These are phyloP conservation scores for Trametes punicea DNA, from an alignment of 768 basidiomycete species.

Conservation along the genomic window DNA sequence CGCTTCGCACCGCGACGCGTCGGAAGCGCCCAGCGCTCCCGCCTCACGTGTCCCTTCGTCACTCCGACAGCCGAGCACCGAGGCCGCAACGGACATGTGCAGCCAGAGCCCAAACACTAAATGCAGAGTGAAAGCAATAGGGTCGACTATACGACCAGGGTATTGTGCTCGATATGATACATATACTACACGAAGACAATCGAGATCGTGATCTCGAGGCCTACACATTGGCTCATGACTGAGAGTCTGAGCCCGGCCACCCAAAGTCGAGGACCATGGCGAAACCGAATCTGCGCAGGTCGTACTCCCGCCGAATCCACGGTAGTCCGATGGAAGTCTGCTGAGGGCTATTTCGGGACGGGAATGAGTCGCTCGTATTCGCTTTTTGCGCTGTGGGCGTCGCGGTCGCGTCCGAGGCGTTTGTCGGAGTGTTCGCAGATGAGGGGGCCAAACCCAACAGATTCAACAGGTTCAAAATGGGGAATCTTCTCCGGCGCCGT, in stretches of 20 bases:
- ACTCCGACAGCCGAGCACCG: conserved; percentile 10
- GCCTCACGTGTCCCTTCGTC: conserved; percentile 17
- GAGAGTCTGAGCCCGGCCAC: conserved; percentile 49
- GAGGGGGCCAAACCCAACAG: neutral
- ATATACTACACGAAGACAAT: conserved; percentile 5
- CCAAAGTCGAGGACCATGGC: conserved; percentile 72
- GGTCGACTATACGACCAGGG: neutral
- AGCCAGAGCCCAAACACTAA: neutral
- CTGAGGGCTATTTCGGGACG: neutral
- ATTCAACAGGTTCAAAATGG: neutral
- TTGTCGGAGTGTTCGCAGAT: neutral
- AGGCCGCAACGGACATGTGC: neutral
- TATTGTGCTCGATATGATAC: neutral
- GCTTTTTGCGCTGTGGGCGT: neutral
- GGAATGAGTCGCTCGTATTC: neutral
- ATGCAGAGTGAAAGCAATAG: neutral
- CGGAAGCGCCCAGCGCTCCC: conserved; percentile 11
- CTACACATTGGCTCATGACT: neutral
- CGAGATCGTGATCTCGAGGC: too few relatives aligned
- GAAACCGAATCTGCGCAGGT: conserved; percentile 70
- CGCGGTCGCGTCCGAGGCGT: neutral
- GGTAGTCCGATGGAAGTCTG: conserved; percentile 3
- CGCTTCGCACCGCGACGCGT: conserved; percentile 19
- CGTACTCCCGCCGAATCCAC: conserved; percentile 52
- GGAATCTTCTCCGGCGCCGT: neutral